Base-by-base conservation (phyloP, 495 filamentous ascomycete species). In the Trichoderma erinaceum region DNA sequence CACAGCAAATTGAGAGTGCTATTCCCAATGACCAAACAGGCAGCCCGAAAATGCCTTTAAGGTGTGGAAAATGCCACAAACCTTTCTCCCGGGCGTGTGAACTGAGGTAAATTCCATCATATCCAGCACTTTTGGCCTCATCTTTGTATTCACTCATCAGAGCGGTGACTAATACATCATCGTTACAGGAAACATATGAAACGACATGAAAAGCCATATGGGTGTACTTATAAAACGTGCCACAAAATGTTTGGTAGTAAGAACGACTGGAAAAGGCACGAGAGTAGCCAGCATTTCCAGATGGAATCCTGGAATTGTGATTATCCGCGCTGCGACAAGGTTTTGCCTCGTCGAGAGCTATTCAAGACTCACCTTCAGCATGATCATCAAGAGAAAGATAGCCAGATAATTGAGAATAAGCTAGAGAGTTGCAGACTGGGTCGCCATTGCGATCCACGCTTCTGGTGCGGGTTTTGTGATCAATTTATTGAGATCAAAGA, bases 241-340 rank as follows among this genome's bases (percentile, higher is more conserved):
- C 78, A 80, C 63, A 95, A 92, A 70, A 83, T 77, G 3, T 97
- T 97, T 71, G 94, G 95, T 44, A 93, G 90, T 79, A 97, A 97
- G 74, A 92, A 92, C 58, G 94, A 97, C 78, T 97, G 94, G 95
- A 97, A 97, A 77, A 88, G 95, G 10, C 94, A 98, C 74, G 94
- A 98, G 71, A 92, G 88, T 70, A 90, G 87, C 32, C 92, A 96
- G 74, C 94, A 97, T 73, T 89, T 87, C 70, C 86, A 89, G 70
- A 72, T 86, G 3, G 88, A 92, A 69, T 83, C 85, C 67, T 97
- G 91, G 88, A 86, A 87, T n/a, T 97, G 94, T 76, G 81, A 80
- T 52, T 70, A 73, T 13, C 23, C n/a, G 12, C 68, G 75, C 12
- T 93, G 90, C 69, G 83, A 79, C 18, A 87, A 82, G 64, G 71